These are phyloP conservation scores for Pleurotus pulmonarius DNA, from an alignment of 768 basidiomycete genomes.

Conservation along the genomic window DNA sequence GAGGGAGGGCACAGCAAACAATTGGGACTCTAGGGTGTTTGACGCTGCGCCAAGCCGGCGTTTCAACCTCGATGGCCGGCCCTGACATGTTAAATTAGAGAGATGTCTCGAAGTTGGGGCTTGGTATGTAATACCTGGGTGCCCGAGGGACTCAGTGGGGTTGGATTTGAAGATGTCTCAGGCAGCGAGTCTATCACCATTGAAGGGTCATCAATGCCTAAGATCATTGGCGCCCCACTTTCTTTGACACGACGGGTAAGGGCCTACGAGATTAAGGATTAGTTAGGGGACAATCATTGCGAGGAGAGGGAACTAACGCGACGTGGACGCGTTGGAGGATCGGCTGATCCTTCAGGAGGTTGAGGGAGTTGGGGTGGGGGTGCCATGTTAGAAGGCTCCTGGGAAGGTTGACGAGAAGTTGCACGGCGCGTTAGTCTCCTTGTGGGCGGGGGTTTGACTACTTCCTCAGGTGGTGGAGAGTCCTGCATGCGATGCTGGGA, in stretches of 20 bases:
- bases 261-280: conserved; percentile 21
- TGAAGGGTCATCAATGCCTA: conserved; percentile 44
- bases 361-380: too few species aligned
- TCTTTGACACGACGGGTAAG: conserved; percentile 41
- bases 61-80: conserved; percentile 43
- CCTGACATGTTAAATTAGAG: background rate
- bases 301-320: too few species aligned
- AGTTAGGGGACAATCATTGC: background rate
- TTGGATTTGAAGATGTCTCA: conserved; percentile 18
- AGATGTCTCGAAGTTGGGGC: background rate
- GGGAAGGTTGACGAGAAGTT: conserved; percentile 37
- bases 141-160: conserved; percentile 10
- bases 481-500: background rate
- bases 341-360: too few species aligned
- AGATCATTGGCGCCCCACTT: conserved; percentile 27
- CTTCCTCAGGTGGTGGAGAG: conserved; percentile 3
- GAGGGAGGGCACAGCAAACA: conserved; percentile 18
- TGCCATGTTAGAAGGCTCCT: conserved; percentile 21
- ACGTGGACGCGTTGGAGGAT: too few species aligned
- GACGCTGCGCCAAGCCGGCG: conserved; percentile 42
- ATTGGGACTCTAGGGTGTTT: conserved; percentile 15
- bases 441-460: conserved; percentile 10
- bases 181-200: conserved; percentile 29
- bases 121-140: background rate
- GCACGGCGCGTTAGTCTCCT: conserved; percentile 32